Conservation (phyloP, 2,329 filamentous ascomycete genomes). For the Calycina herbarum region DNA sequence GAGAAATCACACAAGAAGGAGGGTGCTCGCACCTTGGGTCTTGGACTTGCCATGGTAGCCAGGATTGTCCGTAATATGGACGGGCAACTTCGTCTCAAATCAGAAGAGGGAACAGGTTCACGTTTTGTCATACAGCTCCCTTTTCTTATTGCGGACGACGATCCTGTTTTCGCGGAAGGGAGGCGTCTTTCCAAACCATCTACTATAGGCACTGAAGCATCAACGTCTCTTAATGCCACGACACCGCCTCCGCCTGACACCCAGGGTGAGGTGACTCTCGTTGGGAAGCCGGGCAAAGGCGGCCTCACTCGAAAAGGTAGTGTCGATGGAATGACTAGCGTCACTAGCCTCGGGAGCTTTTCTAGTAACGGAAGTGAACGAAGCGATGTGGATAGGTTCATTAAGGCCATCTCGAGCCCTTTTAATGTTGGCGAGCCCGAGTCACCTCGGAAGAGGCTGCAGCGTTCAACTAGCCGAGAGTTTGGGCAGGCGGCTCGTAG, state of each 20-base stretch:
- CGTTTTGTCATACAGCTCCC: slow-evolving; percentile 79
- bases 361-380: slow-evolving; percentile 36
- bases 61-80: slow-evolving; percentile 88
- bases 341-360: slow-evolving; percentile 31
- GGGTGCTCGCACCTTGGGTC: slow-evolving; percentile 59
- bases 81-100: slow-evolving; percentile 81
- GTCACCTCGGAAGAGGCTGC: slow-evolving; percentile 23
- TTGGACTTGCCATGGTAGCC: slow-evolving; percentile 86
- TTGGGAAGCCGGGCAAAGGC: slow-evolving; percentile 47
- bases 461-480: slow-evolving; percentile 26
- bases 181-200: background rate
- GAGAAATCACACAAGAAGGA: slow-evolving; percentile 32
- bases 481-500: slow-evolving; percentile 25
- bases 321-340: slow-evolving; percentile 28
- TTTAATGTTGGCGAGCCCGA: slow-evolving; percentile 45
- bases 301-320: slow-evolving; percentile 25
- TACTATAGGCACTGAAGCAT: background rate
- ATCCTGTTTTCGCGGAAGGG: slow-evolving; percentile 7
- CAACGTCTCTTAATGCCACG: background rate
- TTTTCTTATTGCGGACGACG: slow-evolving; percentile 61
- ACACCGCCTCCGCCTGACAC: slow-evolving; percentile 21
- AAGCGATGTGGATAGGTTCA: slow-evolving; percentile 69
- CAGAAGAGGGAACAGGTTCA: slow-evolving; percentile 78
- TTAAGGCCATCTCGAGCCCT: slow-evolving; percentile 69
- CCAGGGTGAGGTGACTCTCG: slow-evolving; percentile 60